phyloP scores from a whole-genome alignment of 2,329 filamentous ascomycete genomes.

The Botrytis porri region DNA sequence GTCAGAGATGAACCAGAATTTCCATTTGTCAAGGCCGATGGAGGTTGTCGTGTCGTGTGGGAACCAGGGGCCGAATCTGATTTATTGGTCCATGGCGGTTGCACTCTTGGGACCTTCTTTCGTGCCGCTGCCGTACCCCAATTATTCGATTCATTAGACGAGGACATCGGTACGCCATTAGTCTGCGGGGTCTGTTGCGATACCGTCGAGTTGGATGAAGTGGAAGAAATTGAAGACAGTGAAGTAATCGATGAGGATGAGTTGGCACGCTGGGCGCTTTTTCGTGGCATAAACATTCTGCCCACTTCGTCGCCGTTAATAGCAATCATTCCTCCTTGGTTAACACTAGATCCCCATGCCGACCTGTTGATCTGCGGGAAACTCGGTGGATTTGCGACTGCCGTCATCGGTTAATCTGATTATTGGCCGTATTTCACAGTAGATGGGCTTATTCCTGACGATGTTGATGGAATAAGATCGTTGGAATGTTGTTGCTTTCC shows the following conservation, averaged over 20 bases:
- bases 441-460: conserved; percentile 17
- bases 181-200: conserved; percentile 58
- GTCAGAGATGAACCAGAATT: conserved; percentile 60
- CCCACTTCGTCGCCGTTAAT: conserved; percentile 82
- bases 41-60: conserved; percentile 55
- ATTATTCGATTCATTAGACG: conserved; percentile 29
- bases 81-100: conserved; percentile 64
- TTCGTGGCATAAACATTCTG: conserved; percentile 87
- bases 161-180: conserved; percentile 51
- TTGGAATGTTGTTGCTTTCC: conserved; percentile 23
- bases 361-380: conserved; percentile 62
- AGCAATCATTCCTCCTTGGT: conserved; percentile 59
- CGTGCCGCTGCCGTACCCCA: conserved; percentile 44
- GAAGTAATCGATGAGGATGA: conserved; percentile 85
- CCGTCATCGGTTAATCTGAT: conserved; percentile 53
- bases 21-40: conserved; percentile 58
- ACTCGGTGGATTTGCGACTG: conserved; percentile 62
- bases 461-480: conserved; percentile 20
- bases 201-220: conserved; percentile 61
- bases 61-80: conserved; percentile 63
- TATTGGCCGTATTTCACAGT: conserved; percentile 13
- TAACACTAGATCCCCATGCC: conserved; percentile 62
- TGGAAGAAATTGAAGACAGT: conserved; percentile 56
- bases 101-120: conserved; percentile 49
- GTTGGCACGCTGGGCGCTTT: conserved; percentile 80